phyloP scores from a whole-genome alignment of 441 rosid genomes.

The Jatropha podagrica region DNA sequence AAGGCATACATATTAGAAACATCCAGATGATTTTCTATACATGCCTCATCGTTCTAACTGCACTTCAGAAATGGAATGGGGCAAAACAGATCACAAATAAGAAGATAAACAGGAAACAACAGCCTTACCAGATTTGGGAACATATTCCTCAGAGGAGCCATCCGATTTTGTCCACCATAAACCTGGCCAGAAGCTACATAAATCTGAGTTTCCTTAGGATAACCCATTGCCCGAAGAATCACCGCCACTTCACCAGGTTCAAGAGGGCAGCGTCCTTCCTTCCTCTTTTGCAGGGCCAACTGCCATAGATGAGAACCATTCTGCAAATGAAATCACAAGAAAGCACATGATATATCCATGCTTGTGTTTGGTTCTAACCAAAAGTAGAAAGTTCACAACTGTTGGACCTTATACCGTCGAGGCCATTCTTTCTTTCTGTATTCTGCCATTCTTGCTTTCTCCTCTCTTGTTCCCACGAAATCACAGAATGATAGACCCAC shows the following conservation, averaged over 20 bases:
- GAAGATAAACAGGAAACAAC: constrained; percentile 5
- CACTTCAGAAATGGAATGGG: not conserved
- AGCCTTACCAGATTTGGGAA: constrained; percentile 82
- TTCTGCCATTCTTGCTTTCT: constrained; percentile 91
- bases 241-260: constrained; percentile 99
- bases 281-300: constrained; percentile 86
- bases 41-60: not conserved
- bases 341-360: constrained; percentile 11
- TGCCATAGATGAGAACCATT: constrained; percentile 99
- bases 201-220: constrained; percentile 96
- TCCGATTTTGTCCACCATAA: constrained; percentile 97
- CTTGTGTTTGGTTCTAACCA: constrained; percentile 9
- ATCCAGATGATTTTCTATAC: not conserved
- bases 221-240: constrained; percentile 94
- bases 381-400: constrained; percentile 11
- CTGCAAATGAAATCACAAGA: constrained; percentile 42
- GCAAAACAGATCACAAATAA: not conserved
- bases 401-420: constrained; percentile 82
- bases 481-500: constrained; percentile 96
- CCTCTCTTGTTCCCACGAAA: constrained; percentile 96
- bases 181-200: constrained; percentile 99
- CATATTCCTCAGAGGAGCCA: constrained; percentile 99
- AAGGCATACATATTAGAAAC: not conserved
- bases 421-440: constrained; percentile 99
- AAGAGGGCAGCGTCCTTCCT: constrained; percentile 99